phyloP scores from a whole-genome alignment of 495 filamentous ascomycete species.

The Ascobolus immersus region DNA sequence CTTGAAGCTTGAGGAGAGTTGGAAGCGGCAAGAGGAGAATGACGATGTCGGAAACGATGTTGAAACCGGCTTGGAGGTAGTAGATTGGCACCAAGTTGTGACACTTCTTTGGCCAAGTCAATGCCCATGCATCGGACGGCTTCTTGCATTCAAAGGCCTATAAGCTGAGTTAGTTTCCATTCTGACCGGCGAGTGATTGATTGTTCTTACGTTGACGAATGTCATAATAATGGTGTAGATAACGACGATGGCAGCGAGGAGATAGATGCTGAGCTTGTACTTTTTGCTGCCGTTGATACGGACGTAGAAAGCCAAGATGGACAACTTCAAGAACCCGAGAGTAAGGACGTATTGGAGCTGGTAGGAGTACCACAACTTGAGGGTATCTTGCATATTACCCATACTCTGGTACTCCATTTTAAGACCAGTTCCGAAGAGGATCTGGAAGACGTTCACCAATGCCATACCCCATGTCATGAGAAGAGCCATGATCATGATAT shows the following conservation, averaged over 20 bases:
- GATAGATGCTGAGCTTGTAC: conserved; percentile 13
- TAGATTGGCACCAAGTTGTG: conserved; percentile 13
- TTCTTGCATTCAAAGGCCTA: conserved; percentile 12
- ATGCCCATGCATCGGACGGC: conserved; percentile 10
- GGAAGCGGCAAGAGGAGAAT: conserved; percentile 12
- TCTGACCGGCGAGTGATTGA: background rate
- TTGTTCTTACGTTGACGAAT: conserved; percentile 12
- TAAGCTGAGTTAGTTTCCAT: background rate
- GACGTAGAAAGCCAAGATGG: conserved; percentile 18
- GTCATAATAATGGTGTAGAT: conserved; percentile 11
- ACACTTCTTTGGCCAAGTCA: conserved; percentile 10
- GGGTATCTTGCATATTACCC: conserved; percentile 1
- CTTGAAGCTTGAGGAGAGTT: conserved; percentile 11
- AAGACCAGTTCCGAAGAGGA: conserved; percentile 11
- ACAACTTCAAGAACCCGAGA: conserved; percentile 17
- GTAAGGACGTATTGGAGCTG: conserved; percentile 11
- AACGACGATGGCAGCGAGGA: conserved; percentile 10
- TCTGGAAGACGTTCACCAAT: conserved; percentile 8
- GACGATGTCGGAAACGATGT: conserved; percentile 13
- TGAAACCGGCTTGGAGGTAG: conserved; percentile 14
- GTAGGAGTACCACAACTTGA: conserved; percentile 15
- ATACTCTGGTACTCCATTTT: background rate
- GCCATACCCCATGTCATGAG: conserved; percentile 14
- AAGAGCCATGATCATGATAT: conserved; percentile 9
- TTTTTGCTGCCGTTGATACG: conserved; percentile 14